A percentile compares a stretch with the other conserved stretches of the same genome.
Evolutionary conservation across 768 basidiomycete species (phyloP).

Genomic region (Stropharia rugosoannulata): DNA sequence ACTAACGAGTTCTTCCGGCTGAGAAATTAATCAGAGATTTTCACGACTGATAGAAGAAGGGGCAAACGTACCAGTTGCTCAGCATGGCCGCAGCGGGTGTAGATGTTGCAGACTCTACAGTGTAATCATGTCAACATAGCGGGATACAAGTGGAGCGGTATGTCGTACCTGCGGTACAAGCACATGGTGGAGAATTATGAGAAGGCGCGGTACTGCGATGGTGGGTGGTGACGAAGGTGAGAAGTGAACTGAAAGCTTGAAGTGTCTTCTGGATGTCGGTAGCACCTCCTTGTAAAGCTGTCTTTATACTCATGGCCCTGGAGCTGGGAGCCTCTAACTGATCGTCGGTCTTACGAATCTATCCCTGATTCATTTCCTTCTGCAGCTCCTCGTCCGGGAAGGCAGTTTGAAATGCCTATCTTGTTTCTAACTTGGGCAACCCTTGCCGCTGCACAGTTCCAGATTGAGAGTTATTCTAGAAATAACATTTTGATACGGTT

Average conservation of each 20-base stretch:
- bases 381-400: too few relatives aligned
- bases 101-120: conserved; percentile 42
- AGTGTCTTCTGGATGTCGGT: too few relatives aligned
- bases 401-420: too few relatives aligned
- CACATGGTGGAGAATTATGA: conserved; percentile 38
- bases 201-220: not conserved
- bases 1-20: conserved; percentile 31
- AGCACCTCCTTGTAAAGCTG: too few relatives aligned
- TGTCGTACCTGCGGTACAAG: conserved; percentile 51
- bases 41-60: not conserved
- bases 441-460: too few relatives aligned
- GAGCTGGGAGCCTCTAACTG: too few relatives aligned
- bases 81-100: conserved; percentile 47
- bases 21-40: not conserved
- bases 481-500: too few relatives aligned
- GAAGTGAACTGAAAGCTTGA: not conserved
- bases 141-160: not conserved
- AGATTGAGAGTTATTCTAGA: too few relatives aligned
- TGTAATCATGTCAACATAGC: conserved; percentile 30
- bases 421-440: too few relatives aligned
- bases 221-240: not conserved
- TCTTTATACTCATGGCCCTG: too few relatives aligned
- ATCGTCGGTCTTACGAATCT: too few relatives aligned
- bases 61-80: not conserved
- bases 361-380: too few relatives aligned